Evolutionary conservation across 306 rosid genomes (phyloP).

Genomic region (Geum urbanum): DNA sequence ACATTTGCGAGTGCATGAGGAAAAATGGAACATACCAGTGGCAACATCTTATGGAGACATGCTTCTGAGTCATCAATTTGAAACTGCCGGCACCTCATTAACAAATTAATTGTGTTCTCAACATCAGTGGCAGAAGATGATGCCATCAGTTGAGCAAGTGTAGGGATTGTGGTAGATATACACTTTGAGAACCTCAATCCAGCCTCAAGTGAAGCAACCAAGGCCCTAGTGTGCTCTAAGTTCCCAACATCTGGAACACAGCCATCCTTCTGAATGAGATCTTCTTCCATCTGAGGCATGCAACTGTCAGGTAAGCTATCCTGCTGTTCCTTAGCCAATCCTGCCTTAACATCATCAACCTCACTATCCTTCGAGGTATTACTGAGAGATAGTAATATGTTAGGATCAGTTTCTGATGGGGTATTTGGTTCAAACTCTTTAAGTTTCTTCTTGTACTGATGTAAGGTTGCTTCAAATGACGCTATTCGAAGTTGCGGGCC

Average conservation of each 20-base stretch:
- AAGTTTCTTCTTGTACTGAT: slow-evolving; percentile 70
- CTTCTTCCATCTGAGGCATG: slow-evolving; percentile 48
- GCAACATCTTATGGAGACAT: slow-evolving; percentile 92
- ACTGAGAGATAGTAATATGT: slow-evolving; percentile 38
- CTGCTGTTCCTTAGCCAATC: slow-evolving; percentile 40
- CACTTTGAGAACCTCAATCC: slow-evolving; percentile 84
- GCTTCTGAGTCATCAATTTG: slow-evolving; percentile 92
- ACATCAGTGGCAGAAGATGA: slow-evolving; percentile 89
- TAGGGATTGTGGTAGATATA: slow-evolving; percentile 67
- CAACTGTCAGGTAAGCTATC: slow-evolving; percentile 76
- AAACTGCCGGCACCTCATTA: slow-evolving; percentile 95
- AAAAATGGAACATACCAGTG: slow-evolving; percentile 50
- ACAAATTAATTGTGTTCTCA: slow-evolving; percentile 80
- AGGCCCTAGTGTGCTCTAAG: slow-evolving; percentile 91
- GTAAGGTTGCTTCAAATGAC: slow-evolving; percentile 88
- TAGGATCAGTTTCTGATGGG: slow-evolving; percentile 41
- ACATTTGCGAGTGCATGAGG: slow-evolving; percentile 9
- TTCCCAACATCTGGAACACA: slow-evolving; percentile 82
- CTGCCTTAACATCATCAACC: slow-evolving; percentile 41
- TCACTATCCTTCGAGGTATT: slow-evolving; percentile 54
- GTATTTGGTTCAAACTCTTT: slow-evolving; percentile 64
- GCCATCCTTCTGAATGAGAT: slow-evolving; percentile 45
- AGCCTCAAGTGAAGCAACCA: slow-evolving; percentile 95
- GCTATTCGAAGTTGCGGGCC: slow-evolving; percentile 86
- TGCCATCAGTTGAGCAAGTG: slow-evolving; percentile 91